These are phyloP conservation scores for Begonia loranthoides DNA, from an alignment of 306 rosid genomes.

Conservation along the genomic window DNA sequence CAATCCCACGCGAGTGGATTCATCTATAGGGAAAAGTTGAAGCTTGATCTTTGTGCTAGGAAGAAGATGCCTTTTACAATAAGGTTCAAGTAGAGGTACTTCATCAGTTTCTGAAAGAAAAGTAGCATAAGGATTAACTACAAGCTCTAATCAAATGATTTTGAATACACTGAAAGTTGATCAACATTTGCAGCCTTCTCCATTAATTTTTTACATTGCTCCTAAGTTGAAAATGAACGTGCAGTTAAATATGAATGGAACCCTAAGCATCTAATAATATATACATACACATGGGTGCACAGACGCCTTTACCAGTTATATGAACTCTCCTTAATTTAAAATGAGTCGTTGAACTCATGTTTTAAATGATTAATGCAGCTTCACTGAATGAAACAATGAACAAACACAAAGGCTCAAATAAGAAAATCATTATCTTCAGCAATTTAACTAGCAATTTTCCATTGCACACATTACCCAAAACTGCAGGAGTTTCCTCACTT, in stretches of 20 bases:
- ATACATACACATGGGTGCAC: too few relatives aligned
- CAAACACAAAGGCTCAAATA: neutral
- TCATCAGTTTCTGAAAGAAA: conserved; percentile 11
- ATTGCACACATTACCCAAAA: neutral
- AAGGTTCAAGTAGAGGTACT: conserved; percentile 13
- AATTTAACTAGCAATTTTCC: neutral
- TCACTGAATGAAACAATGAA: neutral
- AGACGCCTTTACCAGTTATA: neutral
- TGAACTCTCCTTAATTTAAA: neutral
- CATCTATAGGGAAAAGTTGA: conserved; percentile 72
- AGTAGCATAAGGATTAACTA: neutral
- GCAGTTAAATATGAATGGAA: too few relatives aligned
- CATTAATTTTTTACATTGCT: neutral
- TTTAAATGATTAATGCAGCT: neutral
- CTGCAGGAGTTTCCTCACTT: conserved; percentile 1
- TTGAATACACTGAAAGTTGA: conserved; percentile 17
- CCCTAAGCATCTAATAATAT: too few relatives aligned
- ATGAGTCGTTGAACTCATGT: neutral
- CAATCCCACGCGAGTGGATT: conserved; percentile 40
- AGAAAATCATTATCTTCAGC: neutral
- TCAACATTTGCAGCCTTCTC: conserved; percentile 14
- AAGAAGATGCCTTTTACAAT: conserved; percentile 21
- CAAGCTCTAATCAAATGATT: conserved; percentile 8
- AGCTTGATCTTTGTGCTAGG: conserved; percentile 54
- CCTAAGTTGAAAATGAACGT: neutral